phyloP scores from a whole-genome alignment of 768 basidiomycete genomes.

The Podaxis sp. region DNA sequence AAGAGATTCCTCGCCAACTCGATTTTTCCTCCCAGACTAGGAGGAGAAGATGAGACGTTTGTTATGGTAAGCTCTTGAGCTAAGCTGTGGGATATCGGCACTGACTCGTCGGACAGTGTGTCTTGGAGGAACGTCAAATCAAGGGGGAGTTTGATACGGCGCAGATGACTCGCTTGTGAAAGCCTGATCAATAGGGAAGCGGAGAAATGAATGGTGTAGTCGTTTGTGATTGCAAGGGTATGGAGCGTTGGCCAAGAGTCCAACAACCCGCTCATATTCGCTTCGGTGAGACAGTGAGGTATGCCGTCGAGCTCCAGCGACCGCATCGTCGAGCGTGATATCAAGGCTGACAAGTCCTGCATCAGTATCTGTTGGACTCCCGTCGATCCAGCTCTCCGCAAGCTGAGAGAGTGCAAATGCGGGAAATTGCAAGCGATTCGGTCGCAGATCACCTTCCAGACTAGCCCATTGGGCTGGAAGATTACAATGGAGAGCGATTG shows the following conservation, averaged over 20 bases:
- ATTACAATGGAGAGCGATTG: not conserved
- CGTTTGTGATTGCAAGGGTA: constrained; percentile 6
- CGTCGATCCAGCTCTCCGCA: not conserved
- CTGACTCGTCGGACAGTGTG: not conserved
- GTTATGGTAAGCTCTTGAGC: constrained; percentile 7
- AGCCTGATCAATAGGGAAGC: constrained; percentile 1
- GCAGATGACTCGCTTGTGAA: constrained; percentile 1
- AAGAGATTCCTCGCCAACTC: constrained; percentile 2
- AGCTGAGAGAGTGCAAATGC: not conserved
- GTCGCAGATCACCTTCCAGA: constrained; percentile 6
- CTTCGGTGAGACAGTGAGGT: constrained; percentile 7
- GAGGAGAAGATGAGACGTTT: not conserved
- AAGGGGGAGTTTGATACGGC: constrained; percentile 2
- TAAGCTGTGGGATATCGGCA: not conserved
- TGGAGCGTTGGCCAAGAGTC: constrained; percentile 3
- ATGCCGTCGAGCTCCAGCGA: not conserved
- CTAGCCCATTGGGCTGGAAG: not conserved
- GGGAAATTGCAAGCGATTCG: constrained; percentile 4
- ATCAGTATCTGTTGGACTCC: constrained; percentile 1
- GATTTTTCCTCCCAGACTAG: constrained; percentile 2
- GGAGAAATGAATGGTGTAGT: constrained; percentile 1
- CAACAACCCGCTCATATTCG: not conserved
- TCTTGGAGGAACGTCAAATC: not conserved
- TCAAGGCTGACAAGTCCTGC: constrained; percentile 5
- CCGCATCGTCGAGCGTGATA: constrained; percentile 3